Conservation (phyloP, 2,329 filamentous ascomycete species). For the Monilinia fructicola region DNA sequence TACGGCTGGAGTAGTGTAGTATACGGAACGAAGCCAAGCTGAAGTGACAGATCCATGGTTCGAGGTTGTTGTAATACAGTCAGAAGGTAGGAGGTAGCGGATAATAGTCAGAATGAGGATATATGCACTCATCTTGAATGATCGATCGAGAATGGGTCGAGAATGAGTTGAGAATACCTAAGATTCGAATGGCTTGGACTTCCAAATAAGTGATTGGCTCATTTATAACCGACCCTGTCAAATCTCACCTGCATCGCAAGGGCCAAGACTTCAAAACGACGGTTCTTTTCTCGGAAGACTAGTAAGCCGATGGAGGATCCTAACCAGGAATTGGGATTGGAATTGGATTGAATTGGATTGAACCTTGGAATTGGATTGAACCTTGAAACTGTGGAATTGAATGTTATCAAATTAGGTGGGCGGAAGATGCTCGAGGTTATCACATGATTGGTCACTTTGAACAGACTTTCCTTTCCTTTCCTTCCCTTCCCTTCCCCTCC, state of each 20-base stretch:
- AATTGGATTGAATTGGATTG: not conserved
- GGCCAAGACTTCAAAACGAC: not conserved
- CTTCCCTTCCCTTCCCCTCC: not conserved
- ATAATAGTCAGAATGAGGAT: not conserved
- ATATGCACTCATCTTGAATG: not conserved
- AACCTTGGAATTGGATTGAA: too few relatives aligned
- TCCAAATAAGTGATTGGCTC: not conserved
- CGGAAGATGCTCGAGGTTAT: not conserved
- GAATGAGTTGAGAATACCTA: not conserved
- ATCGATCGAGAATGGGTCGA: not conserved
- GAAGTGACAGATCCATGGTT: not conserved
- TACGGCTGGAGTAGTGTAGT: too few relatives aligned
- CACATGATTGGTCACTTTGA: not conserved
- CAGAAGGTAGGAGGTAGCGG: too few relatives aligned
- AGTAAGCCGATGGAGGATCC: not conserved
- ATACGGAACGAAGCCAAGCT: not conserved
- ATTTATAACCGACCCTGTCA: conserved; percentile 9
- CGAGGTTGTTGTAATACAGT: not conserved
- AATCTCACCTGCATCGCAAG: too few relatives aligned
- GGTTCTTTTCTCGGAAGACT: not conserved
- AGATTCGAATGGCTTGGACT: not conserved
- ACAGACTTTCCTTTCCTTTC: too few relatives aligned
- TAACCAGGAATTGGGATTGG: not conserved
- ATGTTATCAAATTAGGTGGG: not conserved
- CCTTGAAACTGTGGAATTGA: not conserved